Evolutionary conservation across 768 basidiomycete genomes (phyloP).

Genomic region (Cubamyces lactineus): DNA sequence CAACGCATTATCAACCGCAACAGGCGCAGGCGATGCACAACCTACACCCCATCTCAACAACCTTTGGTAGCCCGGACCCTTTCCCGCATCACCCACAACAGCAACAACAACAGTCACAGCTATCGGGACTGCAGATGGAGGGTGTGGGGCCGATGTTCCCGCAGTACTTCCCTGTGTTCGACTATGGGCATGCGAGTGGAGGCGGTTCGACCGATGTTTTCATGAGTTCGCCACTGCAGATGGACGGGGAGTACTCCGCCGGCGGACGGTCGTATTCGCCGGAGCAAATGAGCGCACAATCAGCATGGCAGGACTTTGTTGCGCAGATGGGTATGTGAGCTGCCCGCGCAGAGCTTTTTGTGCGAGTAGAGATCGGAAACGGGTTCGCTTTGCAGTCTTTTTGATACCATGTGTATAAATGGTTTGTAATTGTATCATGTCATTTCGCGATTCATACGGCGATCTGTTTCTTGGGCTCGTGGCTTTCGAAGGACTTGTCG

Average conservation of each 20-base stretch:
- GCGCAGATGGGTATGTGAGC: conserved; percentile 35
- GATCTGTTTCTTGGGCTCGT: background rate
- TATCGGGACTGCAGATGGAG: conserved; percentile 28
- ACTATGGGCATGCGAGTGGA: conserved; percentile 52
- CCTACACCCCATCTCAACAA: conserved; percentile 24
- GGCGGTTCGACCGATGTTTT: conserved; percentile 31
- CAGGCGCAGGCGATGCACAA: conserved; percentile 18
- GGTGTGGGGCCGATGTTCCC: conserved; percentile 47
- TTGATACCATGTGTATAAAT: conserved; percentile 13
- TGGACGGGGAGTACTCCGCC: conserved; percentile 31
- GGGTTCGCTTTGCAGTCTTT: conserved; percentile 4
- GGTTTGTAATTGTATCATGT: conserved; percentile 18
- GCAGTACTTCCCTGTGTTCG: conserved; percentile 76
- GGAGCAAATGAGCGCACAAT: conserved; percentile 33
- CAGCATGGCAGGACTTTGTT: conserved; percentile 39
- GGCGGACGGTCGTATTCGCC: conserved; percentile 42
- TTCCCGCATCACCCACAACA: conserved; percentile 5
- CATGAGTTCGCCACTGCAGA: conserved; percentile 29
- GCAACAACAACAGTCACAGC: conserved; percentile 6
- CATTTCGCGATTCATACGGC: background rate
- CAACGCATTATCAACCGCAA: conserved; percentile 28
- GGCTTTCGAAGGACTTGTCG: background rate
- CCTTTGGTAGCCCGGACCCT: conserved; percentile 13
- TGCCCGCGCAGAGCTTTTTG: no score
- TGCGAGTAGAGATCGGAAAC: no score